A percentile compares a stretch with the other conserved stretches of the same genome.
phyloP scores from a whole-genome alignment of 2,329 filamentous ascomycete genomes.

The Ascochyta koolunga region DNA sequence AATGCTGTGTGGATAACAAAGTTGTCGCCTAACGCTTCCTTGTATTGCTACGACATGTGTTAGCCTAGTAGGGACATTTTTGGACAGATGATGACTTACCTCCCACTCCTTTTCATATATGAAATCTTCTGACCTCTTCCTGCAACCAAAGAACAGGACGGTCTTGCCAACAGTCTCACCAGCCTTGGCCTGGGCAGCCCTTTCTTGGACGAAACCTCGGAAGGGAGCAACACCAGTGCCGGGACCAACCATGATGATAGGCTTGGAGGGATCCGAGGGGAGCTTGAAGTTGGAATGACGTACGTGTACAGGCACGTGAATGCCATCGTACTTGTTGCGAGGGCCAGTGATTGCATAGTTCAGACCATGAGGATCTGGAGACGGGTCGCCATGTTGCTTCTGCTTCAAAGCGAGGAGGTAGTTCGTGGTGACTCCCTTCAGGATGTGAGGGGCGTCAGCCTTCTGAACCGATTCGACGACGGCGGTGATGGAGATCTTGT shows the following conservation, averaged over 20 bases:
- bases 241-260: constrained; percentile 93
- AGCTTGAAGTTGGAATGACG: constrained; percentile 99
- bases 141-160: constrained; percentile 93
- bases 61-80: constrained; percentile 16
- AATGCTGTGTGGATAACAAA: constrained; percentile 94
- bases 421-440: constrained; percentile 96
- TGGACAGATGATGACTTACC: constrained; percentile 63
- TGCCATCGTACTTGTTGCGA: constrained; percentile 94
- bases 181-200: constrained; percentile 78
- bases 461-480: constrained; percentile 86
- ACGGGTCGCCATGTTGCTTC: constrained; percentile 88
- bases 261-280: constrained; percentile 91
- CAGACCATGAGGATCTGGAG: constrained; percentile 80
- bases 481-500: constrained; percentile 93
- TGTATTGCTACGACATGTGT: constrained; percentile 69
- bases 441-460: constrained; percentile 75
- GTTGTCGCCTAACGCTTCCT: constrained; percentile 81
- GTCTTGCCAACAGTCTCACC: constrained; percentile 86
- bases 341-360: constrained; percentile 88
- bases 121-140: constrained; percentile 87
- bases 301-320: constrained; percentile 93
- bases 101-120: constrained; percentile 91
- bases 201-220: constrained; percentile 92
- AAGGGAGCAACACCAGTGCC: constrained; percentile 97
- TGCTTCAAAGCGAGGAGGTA: constrained; percentile 94